Conservation (phyloP, 2,329 filamentous ascomycete genomes). For the Verticillium tricorpus region DNA sequence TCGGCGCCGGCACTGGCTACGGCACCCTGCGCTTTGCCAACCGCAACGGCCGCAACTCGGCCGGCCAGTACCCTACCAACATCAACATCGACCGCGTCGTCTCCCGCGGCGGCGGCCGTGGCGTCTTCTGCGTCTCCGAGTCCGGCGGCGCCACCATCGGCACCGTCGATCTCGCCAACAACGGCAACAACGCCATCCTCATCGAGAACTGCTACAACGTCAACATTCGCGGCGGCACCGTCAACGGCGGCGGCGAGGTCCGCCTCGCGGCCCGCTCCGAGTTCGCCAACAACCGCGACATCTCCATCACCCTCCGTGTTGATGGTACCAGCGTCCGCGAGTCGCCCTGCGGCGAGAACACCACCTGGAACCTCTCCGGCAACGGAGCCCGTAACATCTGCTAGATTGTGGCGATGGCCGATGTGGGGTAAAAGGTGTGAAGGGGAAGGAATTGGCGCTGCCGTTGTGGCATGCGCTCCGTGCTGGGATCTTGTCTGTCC, state of each 20-base stretch:
- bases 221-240: slow-evolving; percentile 42
- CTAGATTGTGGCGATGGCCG: slow-evolving; percentile 13
- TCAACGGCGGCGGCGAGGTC: slow-evolving; percentile 52
- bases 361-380: slow-evolving; percentile 43
- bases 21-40: slow-evolving; percentile 55
- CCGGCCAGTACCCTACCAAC: slow-evolving; percentile 47
- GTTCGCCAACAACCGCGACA: slow-evolving; percentile 49
- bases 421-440: background rate
- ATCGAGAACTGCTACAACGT: slow-evolving; percentile 58
- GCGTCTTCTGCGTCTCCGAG: slow-evolving; percentile 53
- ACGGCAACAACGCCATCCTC: slow-evolving; percentile 51
- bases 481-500: background rate
- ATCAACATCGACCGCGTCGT: slow-evolving; percentile 48
- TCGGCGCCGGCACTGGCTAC: slow-evolving; percentile 47
- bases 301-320: slow-evolving; percentile 44
- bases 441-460: background rate
- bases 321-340: slow-evolving; percentile 47
- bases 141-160: slow-evolving; percentile 49
- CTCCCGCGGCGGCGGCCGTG: slow-evolving; percentile 52
- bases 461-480: background rate
- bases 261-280: slow-evolving; percentile 46
- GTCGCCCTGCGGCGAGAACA: slow-evolving; percentile 49
- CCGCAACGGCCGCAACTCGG: slow-evolving; percentile 43
- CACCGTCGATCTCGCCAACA: slow-evolving; percentile 43
- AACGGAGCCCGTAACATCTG: slow-evolving; percentile 38